Evolutionary conservation across 1,284 basidiomycete genomes (phyloP).

Genomic region (Leccinum proximum): DNA sequence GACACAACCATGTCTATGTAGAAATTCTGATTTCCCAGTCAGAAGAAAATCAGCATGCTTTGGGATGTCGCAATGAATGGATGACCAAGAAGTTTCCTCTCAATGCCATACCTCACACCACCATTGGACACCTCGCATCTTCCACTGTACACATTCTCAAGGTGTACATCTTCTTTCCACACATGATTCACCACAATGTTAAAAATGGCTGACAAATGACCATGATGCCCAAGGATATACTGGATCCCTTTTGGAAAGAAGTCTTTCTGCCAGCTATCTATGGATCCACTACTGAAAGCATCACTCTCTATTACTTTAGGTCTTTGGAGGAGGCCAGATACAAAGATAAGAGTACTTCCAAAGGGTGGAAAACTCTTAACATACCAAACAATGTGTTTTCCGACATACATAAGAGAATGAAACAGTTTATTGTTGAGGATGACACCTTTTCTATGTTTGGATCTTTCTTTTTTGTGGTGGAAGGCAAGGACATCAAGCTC

Average conservation of each 20-base stretch:
- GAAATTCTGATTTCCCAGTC: background rate
- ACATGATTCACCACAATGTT: slow-evolving; percentile 15
- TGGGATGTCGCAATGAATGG: background rate
- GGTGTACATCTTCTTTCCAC: slow-evolving; percentile 16
- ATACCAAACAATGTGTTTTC: background rate
- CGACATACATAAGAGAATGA: slow-evolving; percentile 4
- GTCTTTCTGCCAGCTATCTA: slow-evolving; percentile 7
- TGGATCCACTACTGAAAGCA: background rate
- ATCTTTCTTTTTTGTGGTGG: slow-evolving; percentile 17
- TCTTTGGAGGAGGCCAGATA: slow-evolving; percentile 4
- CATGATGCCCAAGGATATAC: slow-evolving; percentile 6
- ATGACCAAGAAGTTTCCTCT: background rate
- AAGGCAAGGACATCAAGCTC: slow-evolving; percentile 20
- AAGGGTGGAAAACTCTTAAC: background rate
- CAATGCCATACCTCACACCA: background rate
- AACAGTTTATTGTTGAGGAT: background rate
- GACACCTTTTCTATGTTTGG: slow-evolving; percentile 8
- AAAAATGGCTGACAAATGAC: background rate
- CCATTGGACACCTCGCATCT: background rate
- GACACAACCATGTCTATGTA: background rate
- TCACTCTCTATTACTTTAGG: background rate
- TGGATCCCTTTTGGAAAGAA: slow-evolving; percentile 13
- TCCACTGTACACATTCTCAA: background rate
- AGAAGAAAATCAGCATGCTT: background rate
- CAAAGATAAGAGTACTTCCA: slow-evolving; percentile 1